These are phyloP conservation scores for Skeletonema marinoi DNA, from an alignment of 108 stramenopile genomes.

Conservation along the genomic window DNA sequence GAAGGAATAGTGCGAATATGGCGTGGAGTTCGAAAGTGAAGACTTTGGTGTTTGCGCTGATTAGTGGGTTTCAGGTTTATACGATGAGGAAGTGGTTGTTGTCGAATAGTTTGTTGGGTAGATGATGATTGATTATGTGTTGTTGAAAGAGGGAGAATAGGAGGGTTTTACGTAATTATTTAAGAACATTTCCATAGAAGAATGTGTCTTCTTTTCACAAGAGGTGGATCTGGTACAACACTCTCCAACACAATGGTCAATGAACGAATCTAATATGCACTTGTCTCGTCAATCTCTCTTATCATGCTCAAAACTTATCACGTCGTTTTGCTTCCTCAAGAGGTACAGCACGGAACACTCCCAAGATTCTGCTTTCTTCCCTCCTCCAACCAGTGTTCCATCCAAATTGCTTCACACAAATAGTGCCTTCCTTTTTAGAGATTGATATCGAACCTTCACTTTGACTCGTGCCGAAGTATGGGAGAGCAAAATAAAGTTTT, in stretches of 20 bases:
- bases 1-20: slow-evolving; percentile 28
- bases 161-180: no score
- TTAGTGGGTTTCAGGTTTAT: slow-evolving; percentile 46
- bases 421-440: slow-evolving; percentile 69
- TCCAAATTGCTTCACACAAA: slow-evolving; percentile 75
- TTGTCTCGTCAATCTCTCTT: no score
- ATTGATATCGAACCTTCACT: slow-evolving; percentile 19
- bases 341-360: slow-evolving; percentile 64
- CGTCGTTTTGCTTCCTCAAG: slow-evolving; percentile 43
- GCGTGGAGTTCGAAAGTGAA: slow-evolving; percentile 43
- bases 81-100: slow-evolving; percentile 45
- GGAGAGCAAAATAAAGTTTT: slow-evolving; percentile 73
- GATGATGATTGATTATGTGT: slow-evolving; percentile 1
- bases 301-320: slow-evolving; percentile 39
- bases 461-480: slow-evolving; percentile 55
- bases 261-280: no score
- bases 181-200: no score
- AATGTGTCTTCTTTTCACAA: background rate
- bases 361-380: slow-evolving; percentile 63
- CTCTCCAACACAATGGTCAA: no score
- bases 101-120: slow-evolving; percentile 25
- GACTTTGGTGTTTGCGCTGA: slow-evolving; percentile 29
- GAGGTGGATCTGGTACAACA: no score
- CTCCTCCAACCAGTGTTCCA: slow-evolving; percentile 86
- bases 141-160: no score